phyloP scores from a whole-genome alignment of 1,139 yeast species.

The Hemisphaericaspora subhashii region DNA sequence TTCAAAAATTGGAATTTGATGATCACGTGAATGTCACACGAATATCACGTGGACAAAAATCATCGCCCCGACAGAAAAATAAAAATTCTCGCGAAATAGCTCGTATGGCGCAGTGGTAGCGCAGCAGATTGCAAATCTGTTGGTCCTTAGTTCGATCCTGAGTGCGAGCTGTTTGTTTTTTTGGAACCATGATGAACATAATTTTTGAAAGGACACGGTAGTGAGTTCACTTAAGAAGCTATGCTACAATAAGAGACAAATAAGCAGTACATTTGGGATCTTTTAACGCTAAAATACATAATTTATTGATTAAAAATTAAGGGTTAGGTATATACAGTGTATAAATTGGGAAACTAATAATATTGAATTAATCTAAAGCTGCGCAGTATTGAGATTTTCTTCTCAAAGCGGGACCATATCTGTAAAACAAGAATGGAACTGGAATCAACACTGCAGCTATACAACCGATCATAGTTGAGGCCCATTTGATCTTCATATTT shows the following conservation, averaged over 20 bases:
- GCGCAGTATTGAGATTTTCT: slow-evolving; percentile 51
- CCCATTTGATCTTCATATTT: slow-evolving; percentile 78
- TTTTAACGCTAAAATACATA: no score
- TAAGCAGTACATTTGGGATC: background rate
- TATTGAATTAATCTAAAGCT: slow-evolving; percentile 2
- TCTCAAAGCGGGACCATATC: slow-evolving; percentile 63
- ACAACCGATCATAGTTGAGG: slow-evolving; percentile 75
- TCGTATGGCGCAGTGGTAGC: slow-evolving; percentile 58
- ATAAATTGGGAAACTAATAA: background rate
- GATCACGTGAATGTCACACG: no score
- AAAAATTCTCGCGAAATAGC: slow-evolving; percentile 17
- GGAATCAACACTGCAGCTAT: slow-evolving; percentile 64
- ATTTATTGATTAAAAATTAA: background rate
- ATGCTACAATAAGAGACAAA: no score
- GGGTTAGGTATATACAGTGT: background rate
- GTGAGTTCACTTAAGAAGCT: no score
- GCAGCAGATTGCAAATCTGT: slow-evolving; percentile 58
- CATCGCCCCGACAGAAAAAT: background rate
- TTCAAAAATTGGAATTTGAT: no score
- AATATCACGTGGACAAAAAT: background rate
- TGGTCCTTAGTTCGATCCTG: slow-evolving; percentile 55
- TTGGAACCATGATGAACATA: no score
- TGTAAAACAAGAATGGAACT: slow-evolving; percentile 69
- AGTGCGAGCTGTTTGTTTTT: slow-evolving; percentile 36
- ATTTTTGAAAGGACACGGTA: no score